Evolutionary conservation across 345 rosid genomes (phyloP).

Genomic region (Reutealis trisperma): DNA sequence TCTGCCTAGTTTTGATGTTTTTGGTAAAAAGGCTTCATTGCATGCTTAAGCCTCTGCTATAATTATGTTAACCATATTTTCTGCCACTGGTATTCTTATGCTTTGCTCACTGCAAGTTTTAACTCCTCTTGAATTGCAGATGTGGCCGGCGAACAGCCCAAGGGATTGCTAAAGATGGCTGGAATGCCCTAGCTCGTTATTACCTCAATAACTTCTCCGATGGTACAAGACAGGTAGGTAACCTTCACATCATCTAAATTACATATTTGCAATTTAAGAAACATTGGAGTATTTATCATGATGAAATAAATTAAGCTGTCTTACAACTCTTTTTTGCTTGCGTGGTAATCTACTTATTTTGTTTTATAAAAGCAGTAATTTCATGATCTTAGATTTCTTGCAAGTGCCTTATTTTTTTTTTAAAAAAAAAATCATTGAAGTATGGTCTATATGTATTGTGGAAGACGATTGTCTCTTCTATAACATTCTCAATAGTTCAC

Average conservation of each 20-base stretch:
- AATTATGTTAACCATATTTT: conserved; percentile 2
- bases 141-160: conserved; percentile 82
- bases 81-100: not conserved
- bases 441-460: not conserved
- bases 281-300: not conserved
- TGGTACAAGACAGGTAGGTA: conserved; percentile 84
- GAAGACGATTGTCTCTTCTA: not conserved
- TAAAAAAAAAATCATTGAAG: not conserved
- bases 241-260: not conserved
- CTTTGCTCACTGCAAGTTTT: conserved; percentile 4
- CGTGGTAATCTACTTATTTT: not conserved
- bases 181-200: conserved; percentile 82
- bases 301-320: not conserved
- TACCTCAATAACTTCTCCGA: conserved; percentile 91
- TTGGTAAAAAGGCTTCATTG: not conserved
- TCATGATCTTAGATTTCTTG: not conserved
- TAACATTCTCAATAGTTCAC: not conserved
- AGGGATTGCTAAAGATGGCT: conserved; percentile 83
- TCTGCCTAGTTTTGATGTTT: not conserved
- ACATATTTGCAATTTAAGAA: not conserved
- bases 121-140: conserved; percentile 43
- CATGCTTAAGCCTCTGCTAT: not conserved
- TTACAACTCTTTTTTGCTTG: not conserved
- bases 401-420: not conserved
- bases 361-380: not conserved